Conservation (phyloP, 495 filamentous ascomycete species). For the Bathelium albidoporum region DNA sequence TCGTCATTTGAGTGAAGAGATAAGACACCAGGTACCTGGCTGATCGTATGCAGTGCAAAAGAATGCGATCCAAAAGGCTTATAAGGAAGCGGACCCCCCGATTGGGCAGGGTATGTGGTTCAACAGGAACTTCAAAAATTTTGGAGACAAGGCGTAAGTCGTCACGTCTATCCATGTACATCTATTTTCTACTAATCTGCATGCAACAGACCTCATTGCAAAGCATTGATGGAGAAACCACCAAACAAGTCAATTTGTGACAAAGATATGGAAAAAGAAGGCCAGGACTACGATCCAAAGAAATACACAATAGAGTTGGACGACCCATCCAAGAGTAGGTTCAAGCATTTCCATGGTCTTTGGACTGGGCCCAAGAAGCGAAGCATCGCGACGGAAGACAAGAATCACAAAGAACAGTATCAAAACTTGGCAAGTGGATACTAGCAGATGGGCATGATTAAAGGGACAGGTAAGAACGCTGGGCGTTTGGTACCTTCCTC, state of each 20-base stretch:
- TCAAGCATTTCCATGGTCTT: not conserved
- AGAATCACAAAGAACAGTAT: too few relatives aligned
- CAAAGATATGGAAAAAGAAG: not conserved
- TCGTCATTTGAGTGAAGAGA: not conserved
- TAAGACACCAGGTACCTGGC: not conserved
- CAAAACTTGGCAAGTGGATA: too few relatives aligned
- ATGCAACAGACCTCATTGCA: not conserved
- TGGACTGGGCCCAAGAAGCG: not conserved
- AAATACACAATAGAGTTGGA: not conserved
- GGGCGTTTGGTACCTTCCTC: too few relatives aligned
- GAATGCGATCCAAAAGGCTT: not conserved
- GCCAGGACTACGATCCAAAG: not conserved
- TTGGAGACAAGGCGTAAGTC: not conserved
- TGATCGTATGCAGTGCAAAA: not conserved
- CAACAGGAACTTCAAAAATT: not conserved
- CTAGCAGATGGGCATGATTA: too few relatives aligned
- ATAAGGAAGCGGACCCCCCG: not conserved
- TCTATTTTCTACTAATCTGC: not conserved
- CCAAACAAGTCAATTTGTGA: not conserved
- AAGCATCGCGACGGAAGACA: not conserved
- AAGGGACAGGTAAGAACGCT: too few relatives aligned
- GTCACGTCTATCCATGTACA: not conserved
- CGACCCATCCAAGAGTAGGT: not conserved
- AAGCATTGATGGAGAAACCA: not conserved
- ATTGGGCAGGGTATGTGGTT: not conserved